Evolutionary conservation across 139 green algal species (phyloP), one percentile per base, ranked within the genome.

Genomic region (Tetraselmis chui): DNA sequence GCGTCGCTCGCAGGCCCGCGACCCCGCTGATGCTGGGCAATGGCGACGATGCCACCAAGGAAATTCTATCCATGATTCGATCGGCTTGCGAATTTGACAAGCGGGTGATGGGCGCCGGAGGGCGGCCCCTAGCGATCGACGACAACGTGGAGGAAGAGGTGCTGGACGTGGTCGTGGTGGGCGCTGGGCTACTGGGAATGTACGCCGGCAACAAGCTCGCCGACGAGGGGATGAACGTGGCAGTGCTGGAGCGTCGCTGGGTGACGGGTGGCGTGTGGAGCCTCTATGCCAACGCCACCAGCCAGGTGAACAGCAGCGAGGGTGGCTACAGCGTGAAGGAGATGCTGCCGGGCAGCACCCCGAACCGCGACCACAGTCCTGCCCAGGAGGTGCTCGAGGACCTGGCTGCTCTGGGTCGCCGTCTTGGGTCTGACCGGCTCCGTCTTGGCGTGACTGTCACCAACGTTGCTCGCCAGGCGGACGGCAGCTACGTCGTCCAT

Each of bases 241-340:
- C 28, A 29, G 27, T 78, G 5, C 75, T 78, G 75, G 75, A 78
- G 75, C 22, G 75, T 11, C 27, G 28, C 27, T 23, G 5, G 18
- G 27, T 32, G 18, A 30, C 28, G 5, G 75, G 75, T 30, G 75
- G 75, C 27, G 25, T 78, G 5, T 78, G 75, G 75, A 78, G 27
- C 75, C 22, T 30, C 5, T 78, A 32, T 22, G 75, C 75, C 27
- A 78, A 78, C 28, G 5, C 5, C 27, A 78, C 75, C 75, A 28
- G 5, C 28, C 75, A 78, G 18, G 75, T 78, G 27, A 78, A 78
- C 75, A 78, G 5, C 75, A 29, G 18, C 75, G 75, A 78, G 75
- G 75, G 75, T 29, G 27, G 18, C 27, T 78, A 78, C 75, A 28
- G 75, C 27, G 25, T 78, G 5, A 32, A 32, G 27, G 75, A 78